Percentiles rank a stretch among this genome's conserved stretches.
Evolutionary conservation across 352 stramenopile genomes (phyloP).

Genomic region (Pythium coloratum): DNA sequence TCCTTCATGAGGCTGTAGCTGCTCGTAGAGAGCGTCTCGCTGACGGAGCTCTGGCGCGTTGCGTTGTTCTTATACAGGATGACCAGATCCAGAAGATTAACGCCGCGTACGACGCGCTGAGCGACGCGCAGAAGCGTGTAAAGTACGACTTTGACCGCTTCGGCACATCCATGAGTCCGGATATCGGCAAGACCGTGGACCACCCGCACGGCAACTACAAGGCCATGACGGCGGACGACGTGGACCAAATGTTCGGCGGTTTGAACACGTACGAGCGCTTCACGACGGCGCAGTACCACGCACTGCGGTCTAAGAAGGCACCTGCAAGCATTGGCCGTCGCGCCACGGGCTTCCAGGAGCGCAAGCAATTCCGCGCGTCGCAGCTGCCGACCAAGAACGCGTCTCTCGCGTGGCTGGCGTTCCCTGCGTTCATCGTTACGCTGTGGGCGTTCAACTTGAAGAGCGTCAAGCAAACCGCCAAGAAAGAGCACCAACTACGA

Average conservation of each 20-base stretch:
- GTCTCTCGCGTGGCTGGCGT: constrained; percentile 62
- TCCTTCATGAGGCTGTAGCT: neutral
- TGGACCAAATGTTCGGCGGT: constrained; percentile 72
- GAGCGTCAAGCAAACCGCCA: constrained; percentile 51
- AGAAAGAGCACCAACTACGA: constrained; percentile 28
- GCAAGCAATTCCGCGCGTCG: constrained; percentile 63
- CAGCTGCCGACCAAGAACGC: constrained; percentile 62
- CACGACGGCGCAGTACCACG: constrained; percentile 73
- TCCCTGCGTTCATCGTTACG: constrained; percentile 50
- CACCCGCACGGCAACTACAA: constrained; percentile 51
- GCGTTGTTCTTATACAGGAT: constrained; percentile 23
- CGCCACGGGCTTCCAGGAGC: constrained; percentile 58
- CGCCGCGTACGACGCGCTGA: constrained; percentile 71
- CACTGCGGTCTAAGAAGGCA: constrained; percentile 49
- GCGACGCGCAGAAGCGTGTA: constrained; percentile 41
- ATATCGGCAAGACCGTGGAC: constrained; percentile 31
- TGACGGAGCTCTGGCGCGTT: constrained; percentile 1
- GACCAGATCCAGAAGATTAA: constrained; percentile 69
- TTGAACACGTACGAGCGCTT: constrained; percentile 79
- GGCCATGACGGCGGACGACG: constrained; percentile 65
- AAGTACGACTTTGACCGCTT: constrained; percentile 79
- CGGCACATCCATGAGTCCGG: constrained; percentile 46
- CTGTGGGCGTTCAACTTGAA: constrained; percentile 69
- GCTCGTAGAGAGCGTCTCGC: constrained; percentile 9
- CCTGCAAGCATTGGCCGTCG: constrained; percentile 59